Evolutionary conservation across 1,139 yeast genomes (phyloP).

Genomic region (Diutina mesorugosa): DNA sequence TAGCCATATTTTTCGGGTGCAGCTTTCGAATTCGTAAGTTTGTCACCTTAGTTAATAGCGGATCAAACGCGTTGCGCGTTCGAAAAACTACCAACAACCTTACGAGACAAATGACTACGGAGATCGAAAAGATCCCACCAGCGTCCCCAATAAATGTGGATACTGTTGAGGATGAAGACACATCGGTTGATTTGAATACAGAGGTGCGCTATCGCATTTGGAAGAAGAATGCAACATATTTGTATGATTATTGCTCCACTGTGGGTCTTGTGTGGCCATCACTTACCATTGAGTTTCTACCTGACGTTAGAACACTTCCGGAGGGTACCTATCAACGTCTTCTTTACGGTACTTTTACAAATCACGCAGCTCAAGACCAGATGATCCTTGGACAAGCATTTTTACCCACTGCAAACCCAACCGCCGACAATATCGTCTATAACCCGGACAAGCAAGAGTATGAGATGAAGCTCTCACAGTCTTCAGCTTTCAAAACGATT

Average conservation of each 20-base stretch:
- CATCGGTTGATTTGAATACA: constrained; percentile 6
- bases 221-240: constrained; percentile 43
- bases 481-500: constrained; percentile 8
- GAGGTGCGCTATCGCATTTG: constrained; percentile 28
- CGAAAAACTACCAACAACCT: not conserved
- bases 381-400: not conserved
- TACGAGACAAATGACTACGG: not conserved
- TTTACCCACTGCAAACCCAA: not conserved
- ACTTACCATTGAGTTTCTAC: constrained; percentile 39
- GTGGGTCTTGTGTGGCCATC: constrained; percentile 44
- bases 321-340: constrained; percentile 2
- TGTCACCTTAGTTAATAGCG: too few species aligned
- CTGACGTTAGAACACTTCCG: constrained; percentile 20
- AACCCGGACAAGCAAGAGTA: constrained; percentile 30
- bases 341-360: constrained; percentile 12
- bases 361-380: not conserved
- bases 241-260: constrained; percentile 39
- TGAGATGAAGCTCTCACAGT: constrained; percentile 12
- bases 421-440: constrained; percentile 9
- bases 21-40: too few species aligned
- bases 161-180: not conserved
- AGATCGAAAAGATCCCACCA: not conserved
- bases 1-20: too few species aligned
- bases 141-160: not conserved
- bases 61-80: not conserved